phyloP scores from a whole-genome alignment of 2,329 filamentous ascomycete species.

The Mycosphaerelloides madeirae region DNA sequence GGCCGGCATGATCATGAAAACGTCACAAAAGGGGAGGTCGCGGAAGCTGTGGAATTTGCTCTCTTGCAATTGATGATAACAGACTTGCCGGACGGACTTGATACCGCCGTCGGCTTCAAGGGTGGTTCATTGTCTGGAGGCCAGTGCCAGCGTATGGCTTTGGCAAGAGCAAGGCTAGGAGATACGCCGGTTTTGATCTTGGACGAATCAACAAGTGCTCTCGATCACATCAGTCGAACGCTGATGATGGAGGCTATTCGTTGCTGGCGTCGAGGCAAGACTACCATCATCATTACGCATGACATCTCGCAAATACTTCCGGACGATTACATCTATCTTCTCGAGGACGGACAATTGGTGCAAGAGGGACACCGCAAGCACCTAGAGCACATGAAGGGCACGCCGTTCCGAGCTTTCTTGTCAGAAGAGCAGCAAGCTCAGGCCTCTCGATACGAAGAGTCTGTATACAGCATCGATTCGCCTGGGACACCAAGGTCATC shows the following conservation, averaged over 20 bases:
- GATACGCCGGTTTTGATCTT: conserved; percentile 77
- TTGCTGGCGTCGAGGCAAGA: conserved; percentile 72
- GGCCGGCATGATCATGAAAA: conserved; percentile 52
- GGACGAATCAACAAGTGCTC: conserved; percentile 81
- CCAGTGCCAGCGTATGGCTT: conserved; percentile 73
- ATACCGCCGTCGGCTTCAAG: conserved; percentile 67
- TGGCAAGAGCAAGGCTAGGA: conserved; percentile 72
- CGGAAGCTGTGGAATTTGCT: conserved; percentile 60
- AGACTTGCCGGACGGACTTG: conserved; percentile 62
- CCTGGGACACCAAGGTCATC: conserved; percentile 1
- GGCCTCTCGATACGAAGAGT: neutral
- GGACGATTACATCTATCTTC: conserved; percentile 72
- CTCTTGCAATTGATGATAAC: conserved; percentile 64
- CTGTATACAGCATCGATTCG: neutral
- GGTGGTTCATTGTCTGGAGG: conserved; percentile 74
- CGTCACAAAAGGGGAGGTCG: conserved; percentile 53
- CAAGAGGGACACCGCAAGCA: conserved; percentile 62
- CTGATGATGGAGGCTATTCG: conserved; percentile 71
- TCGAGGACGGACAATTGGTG: conserved; percentile 65
- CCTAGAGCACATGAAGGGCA: conserved; percentile 40
- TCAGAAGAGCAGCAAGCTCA: conserved; percentile 17
- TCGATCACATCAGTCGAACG: conserved; percentile 67
- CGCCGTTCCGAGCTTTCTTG: conserved; percentile 32
- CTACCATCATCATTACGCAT: conserved; percentile 90
- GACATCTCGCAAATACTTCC: conserved; percentile 71